Evolutionary conservation across 768 basidiomycete species (phyloP), one percentile per base, ranked within the genome.

Genomic region (Tephrocybe sp.): DNA sequence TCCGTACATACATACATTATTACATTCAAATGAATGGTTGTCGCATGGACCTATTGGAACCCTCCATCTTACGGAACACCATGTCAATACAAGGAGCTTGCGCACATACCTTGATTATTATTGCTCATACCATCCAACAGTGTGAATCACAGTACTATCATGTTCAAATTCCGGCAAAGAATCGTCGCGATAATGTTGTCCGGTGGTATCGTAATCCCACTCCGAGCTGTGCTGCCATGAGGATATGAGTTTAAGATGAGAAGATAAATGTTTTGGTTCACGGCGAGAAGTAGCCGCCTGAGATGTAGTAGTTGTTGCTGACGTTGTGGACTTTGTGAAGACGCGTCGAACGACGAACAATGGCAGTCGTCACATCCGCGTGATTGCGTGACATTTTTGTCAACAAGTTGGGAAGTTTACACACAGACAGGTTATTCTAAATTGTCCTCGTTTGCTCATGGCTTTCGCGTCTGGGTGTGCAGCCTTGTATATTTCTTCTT

Each of bases 231-330:
- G 65, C 71, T 3, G 69, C 64, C 18, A 74, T 85, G 63, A 42
- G 82, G 82, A 15, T 73, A 73, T 49, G 64, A 80, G 6, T 84
- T 60, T 82, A 81, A 53, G 82, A 86, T 45, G 83, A 87, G 56
- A 83, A 80, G 52, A 77, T 86, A 22, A 82, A 84, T 45, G 75
- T 86, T 11, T 86, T 73, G 68, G 60, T 86, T 13, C 82, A 86
- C 55, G 83, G 75, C 15, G 71, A 71, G 47, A 79, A 79, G 59
- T 77, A 79, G 56, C 55, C 12, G 29, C 6, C 29, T 12, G 6
- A 6, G 29, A 12, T 30, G 12, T 30, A 5, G n/a, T 45, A 27
- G 8, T 16, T 36, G 7, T n/a, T n/a, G n/a, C n/a, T n/a, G n/a
- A n/a, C n/a, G n/a, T n/a, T n/a, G n/a, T n/a, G n/a, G n/a, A n/a